Evolutionary conservation across 352 stramenopile genomes (phyloP), one percentile per base, ranked within the genome.

Genomic region (Thalassiosira sp.): DNA sequence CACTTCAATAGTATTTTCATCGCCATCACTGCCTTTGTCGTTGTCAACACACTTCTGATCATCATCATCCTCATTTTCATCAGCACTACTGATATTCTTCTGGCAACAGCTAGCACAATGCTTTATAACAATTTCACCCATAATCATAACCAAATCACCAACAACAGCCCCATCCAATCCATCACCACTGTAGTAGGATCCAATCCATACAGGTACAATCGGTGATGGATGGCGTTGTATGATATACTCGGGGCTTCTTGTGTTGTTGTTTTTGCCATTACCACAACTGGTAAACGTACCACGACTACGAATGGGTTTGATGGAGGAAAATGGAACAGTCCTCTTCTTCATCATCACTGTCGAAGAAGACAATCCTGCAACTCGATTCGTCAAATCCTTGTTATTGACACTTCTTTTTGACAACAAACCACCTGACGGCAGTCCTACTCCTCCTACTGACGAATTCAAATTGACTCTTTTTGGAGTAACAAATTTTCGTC

Each of bases 111-210:
- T 31, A 5, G 15, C 52, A 22, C 67, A 76, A 69, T 37, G 60
- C n/a, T 79, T 63, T 56, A 65, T 61, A n/a, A 84, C 68, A 49
- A 84, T 79, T 10, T 84, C 76, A 48, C 76, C 76, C 69, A 79
- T 76, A 2, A 84, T 67, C 69, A 84, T 79, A 2, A 84, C 76
- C 43, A 84, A 79, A 72, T 84, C 69, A 64, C 70, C 66, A 25
- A 79, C 48, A 28, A 76, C 76, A 51, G 68, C 76, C 13, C 63
- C 69, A 59, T 79, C 76, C 20, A 84, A 54, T 48, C 68, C 68
- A 72, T 79, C 66, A 25, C 43, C 68, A 35, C 76, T 54, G 22
- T 56, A 51, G 5, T 31, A 74, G 20, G 76, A 65, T 84, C 69
- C 76, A 65, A 75, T 71, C 75, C 75, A 83, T 16, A 83, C 75